A percentile compares a stretch with the other conserved stretches of the same genome.
These are phyloP conservation scores for Rossbeevera mucosa DNA, from an alignment of 768 basidiomycete genomes.

Conservation along the genomic window DNA sequence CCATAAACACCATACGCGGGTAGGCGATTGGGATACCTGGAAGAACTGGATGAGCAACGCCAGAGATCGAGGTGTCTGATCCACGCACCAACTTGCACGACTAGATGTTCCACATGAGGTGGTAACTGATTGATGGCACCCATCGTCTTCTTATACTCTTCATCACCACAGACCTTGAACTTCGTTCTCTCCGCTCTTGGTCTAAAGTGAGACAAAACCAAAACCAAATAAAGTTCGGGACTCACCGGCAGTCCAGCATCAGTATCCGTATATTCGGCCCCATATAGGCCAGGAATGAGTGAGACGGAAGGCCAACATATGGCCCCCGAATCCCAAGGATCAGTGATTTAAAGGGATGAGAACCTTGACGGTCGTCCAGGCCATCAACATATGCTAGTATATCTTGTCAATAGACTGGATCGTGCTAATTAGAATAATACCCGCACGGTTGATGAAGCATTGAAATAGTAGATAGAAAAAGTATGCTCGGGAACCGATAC, in stretches of 20 bases:
- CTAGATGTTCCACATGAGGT: slow-evolving; percentile 67
- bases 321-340: slow-evolving; percentile 75
- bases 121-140: slow-evolving; percentile 58
- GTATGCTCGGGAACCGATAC: slow-evolving; percentile 81
- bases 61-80: neutral
- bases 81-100: slow-evolving; percentile 68
- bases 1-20: slow-evolving; percentile 90
- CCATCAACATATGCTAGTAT: slow-evolving; percentile 54
- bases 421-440: neutral
- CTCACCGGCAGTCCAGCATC: slow-evolving; percentile 77
- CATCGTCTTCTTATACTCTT: slow-evolving; percentile 73
- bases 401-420: neutral
- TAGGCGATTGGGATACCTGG: slow-evolving; percentile 82
- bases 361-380: slow-evolving; percentile 50
- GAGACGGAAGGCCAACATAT: slow-evolving; percentile 75
- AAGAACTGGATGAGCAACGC: neutral
- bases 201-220: slow-evolving; percentile 3
- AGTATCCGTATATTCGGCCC: slow-evolving; percentile 76
- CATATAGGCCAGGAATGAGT: slow-evolving; percentile 76
- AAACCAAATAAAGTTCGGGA: neutral
- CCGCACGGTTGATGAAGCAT: slow-evolving; percentile 75
- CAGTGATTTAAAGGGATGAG: slow-evolving; percentile 64
- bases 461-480: slow-evolving; percentile 95
- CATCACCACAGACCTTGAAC: slow-evolving; percentile 70
- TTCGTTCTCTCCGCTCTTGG: slow-evolving; percentile 79